These are phyloP conservation scores for Gaultheria prostrata DNA, from an alignment of 148 eudicot genomes.

Conservation along the genomic window DNA sequence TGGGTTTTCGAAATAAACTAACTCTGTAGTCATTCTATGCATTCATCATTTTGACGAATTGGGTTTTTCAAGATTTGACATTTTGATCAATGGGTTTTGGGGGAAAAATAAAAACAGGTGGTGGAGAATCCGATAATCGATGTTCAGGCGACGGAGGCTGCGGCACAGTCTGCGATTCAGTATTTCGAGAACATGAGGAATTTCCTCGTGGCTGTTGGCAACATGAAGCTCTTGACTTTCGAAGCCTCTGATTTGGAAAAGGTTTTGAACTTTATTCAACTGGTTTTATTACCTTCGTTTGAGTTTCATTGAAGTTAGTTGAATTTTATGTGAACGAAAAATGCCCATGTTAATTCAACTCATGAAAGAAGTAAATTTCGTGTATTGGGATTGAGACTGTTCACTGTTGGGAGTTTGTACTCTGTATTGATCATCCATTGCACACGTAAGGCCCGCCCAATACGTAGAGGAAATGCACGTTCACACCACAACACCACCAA, in stretches of 20 bases:
- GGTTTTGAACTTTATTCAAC: constrained; percentile 32
- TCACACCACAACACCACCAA: too few species aligned
- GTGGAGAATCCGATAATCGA: constrained; percentile 79
- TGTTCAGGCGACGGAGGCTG: constrained; percentile 65
- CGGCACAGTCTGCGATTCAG: constrained; percentile 95
- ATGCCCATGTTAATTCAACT: not conserved
- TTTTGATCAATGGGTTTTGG: not conserved
- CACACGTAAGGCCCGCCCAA: too few species aligned
- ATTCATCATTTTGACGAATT: too few species aligned
- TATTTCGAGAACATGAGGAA: constrained; percentile 97
- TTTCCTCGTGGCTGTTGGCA: constrained; percentile 77
- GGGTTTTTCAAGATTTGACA: not conserved
- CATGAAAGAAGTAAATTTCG: not conserved
- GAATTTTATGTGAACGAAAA: not conserved
- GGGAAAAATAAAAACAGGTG: constrained; percentile 40
- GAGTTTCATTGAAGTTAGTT: not conserved
- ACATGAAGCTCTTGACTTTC: constrained; percentile 85
- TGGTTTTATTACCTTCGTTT: not conserved
- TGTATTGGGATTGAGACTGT: not conserved
- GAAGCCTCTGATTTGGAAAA: constrained; percentile 89
- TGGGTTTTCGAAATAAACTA: too few species aligned
- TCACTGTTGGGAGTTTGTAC: too few species aligned
- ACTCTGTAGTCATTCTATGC: too few species aligned
- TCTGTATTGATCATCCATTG: too few species aligned
- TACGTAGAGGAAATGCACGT: too few species aligned